Conservation (phyloP, 2,329 filamentous ascomycete species). For the Drechslera avenae region DNA sequence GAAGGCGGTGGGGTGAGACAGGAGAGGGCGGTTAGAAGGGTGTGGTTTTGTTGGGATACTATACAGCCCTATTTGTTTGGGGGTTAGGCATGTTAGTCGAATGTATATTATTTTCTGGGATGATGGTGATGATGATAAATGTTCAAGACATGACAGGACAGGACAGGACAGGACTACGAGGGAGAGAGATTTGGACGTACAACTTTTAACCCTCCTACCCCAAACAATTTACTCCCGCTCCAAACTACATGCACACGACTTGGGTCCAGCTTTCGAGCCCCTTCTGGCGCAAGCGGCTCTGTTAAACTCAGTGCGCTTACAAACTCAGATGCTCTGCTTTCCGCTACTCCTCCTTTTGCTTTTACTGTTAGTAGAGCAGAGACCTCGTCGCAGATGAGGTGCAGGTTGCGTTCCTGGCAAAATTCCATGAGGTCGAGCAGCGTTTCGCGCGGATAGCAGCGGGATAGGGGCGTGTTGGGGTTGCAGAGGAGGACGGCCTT, state of each 20-base stretch:
- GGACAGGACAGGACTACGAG: neutral
- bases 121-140: too few species aligned
- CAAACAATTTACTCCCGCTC: slow-evolving; percentile 40
- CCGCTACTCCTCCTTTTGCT: neutral
- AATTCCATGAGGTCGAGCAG: slow-evolving; percentile 42
- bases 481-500: slow-evolving; percentile 40
- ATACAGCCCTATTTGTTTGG: slow-evolving; percentile 31
- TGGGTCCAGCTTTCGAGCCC: slow-evolving; percentile 41
- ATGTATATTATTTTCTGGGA: too few species aligned
- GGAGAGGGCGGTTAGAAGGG: slow-evolving; percentile 26
- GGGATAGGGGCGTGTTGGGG: slow-evolving; percentile 34
- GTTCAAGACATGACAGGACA: neutral
- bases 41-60: slow-evolving; percentile 37
- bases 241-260: slow-evolving; percentile 40
- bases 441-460: slow-evolving; percentile 33
- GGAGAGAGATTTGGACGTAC: slow-evolving; percentile 21
- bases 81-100: neutral
- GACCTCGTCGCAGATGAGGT: slow-evolving; percentile 39
- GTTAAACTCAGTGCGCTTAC: slow-evolving; percentile 34
- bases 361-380: slow-evolving; percentile 27
- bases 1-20: slow-evolving; percentile 27
- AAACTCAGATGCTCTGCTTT: slow-evolving; percentile 20
- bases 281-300: slow-evolving; percentile 34
- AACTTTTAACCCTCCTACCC: slow-evolving; percentile 34
- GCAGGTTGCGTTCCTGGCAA: slow-evolving; percentile 38